These are phyloP conservation scores for Chrysanthemum makinoi DNA, from an alignment of 129 eudicot genomes.

Conservation along the genomic window DNA sequence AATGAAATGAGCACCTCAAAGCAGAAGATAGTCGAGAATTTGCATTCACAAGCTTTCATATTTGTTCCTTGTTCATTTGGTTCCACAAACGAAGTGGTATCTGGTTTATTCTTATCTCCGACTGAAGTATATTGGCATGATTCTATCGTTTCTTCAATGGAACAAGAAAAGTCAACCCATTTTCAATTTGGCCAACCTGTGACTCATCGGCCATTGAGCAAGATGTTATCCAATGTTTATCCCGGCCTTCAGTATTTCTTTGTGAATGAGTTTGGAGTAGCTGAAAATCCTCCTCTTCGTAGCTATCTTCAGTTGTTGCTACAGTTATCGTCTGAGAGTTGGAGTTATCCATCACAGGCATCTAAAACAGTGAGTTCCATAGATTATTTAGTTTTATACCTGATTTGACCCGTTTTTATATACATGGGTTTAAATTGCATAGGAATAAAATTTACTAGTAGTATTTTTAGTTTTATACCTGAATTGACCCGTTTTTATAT, in stretches of 20 bases:
- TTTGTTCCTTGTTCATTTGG: too few relatives aligned
- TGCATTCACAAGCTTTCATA: too few relatives aligned
- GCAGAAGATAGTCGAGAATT: not conserved
- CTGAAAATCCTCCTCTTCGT: constrained; percentile 51
- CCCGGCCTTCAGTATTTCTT: constrained; percentile 71
- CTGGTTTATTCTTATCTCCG: constrained; percentile 39
- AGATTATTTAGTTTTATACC: not conserved
- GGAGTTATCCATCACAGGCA: constrained; percentile 42
- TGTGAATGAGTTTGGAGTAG: constrained; percentile 72
- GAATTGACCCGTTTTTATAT: not conserved
- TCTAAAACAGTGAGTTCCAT: constrained; percentile 49
- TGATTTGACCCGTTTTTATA: not conserved
- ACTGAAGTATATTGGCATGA: constrained; percentile 76
- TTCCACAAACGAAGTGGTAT: too few relatives aligned
- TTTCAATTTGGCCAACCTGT: constrained; percentile 22
- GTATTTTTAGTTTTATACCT: not conserved
- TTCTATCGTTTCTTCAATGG: constrained; percentile 42
- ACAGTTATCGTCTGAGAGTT: constrained; percentile 46
- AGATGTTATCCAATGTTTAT: constrained; percentile 46
- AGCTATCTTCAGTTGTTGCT: constrained; percentile 61
- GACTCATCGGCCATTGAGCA: constrained; percentile 26
- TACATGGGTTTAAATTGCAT: not conserved
- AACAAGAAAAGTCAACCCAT: constrained; percentile 28
- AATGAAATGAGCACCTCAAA: constrained; percentile 50
- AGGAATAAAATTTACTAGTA: too few relatives aligned